Percentiles rank a stretch among this genome's conserved stretches.
These are phyloP conservation scores for Eremothecium cymbalariae DNA, from an alignment of 1,139 yeast genomes.

Conservation along the genomic window DNA sequence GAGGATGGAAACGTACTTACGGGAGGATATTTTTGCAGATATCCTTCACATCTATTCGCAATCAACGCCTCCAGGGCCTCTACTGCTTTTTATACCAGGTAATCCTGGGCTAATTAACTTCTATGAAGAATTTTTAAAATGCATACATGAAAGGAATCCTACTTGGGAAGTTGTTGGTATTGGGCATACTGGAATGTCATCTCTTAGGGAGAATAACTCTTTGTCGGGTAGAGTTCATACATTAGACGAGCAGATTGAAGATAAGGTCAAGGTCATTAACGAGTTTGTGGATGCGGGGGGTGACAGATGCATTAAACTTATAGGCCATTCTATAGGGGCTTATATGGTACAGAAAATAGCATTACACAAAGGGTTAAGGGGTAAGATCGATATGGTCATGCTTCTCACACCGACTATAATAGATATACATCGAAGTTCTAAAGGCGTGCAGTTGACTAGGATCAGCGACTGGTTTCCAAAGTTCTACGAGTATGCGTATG, in stretches of 20 bases:
- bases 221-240: constrained; percentile 28
- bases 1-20: neutral
- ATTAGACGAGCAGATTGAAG: constrained; percentile 46
- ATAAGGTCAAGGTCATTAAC: constrained; percentile 39
- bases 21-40: constrained; percentile 3
- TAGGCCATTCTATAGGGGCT: constrained; percentile 58
- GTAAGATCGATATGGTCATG: constrained; percentile 34
- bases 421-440: constrained; percentile 45
- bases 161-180: constrained; percentile 43
- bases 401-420: constrained; percentile 54
- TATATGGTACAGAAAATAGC: constrained; percentile 46
- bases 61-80: neutral
- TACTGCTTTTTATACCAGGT: constrained; percentile 51
- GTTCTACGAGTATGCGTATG: constrained; percentile 15
- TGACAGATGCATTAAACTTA: constrained; percentile 36
- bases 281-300: constrained; percentile 22
- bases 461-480: constrained; percentile 18
- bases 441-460: constrained; percentile 38
- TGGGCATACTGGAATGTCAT: constrained; percentile 38
- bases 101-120: constrained; percentile 59
- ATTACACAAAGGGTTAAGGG: constrained; percentile 12
- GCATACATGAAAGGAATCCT: constrained; percentile 40
- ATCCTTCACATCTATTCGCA: neutral
- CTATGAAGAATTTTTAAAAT: constrained; percentile 43
- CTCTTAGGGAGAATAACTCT: constrained; percentile 16